phyloP scores from a whole-genome alignment of 495 filamentous ascomycete genomes.

The Terfezia claveryi region DNA sequence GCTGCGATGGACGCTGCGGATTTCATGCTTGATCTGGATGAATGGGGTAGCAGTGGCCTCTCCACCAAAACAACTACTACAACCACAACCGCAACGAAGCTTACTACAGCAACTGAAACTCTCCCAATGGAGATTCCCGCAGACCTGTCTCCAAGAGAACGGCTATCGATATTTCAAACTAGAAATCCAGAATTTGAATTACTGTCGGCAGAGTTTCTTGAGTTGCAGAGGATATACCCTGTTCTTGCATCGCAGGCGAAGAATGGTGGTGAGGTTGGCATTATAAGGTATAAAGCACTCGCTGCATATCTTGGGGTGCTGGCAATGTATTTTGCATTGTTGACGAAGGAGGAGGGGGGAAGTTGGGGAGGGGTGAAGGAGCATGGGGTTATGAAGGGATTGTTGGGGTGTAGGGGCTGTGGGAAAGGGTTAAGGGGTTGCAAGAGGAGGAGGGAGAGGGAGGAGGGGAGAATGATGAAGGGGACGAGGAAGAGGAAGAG shows the following conservation, averaged over 20 bases:
- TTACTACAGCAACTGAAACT: constrained; percentile 47
- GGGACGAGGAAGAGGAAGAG: constrained; percentile 18
- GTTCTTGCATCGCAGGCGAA: constrained; percentile 27
- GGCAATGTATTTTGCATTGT: constrained; percentile 79
- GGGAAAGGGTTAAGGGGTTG: constrained; percentile 50
- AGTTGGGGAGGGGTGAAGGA: constrained; percentile 40
- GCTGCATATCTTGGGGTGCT: constrained; percentile 67
- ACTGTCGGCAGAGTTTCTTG: constrained; percentile 55
- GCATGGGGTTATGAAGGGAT: constrained; percentile 67
- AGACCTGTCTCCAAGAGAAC: constrained; percentile 53
- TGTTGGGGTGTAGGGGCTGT: constrained; percentile 62
- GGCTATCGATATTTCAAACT: constrained; percentile 48
- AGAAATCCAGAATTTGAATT: constrained; percentile 84
- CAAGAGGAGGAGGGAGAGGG: constrained; percentile 18
- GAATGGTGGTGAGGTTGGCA: constrained; percentile 25
- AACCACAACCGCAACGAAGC: constrained; percentile 23
- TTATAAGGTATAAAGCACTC: constrained; percentile 51
- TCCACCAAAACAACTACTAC: constrained; percentile 22
- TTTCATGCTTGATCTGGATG: constrained; percentile 73
- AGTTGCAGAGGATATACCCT: constrained; percentile 43
- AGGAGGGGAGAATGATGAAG: constrained; percentile 8
- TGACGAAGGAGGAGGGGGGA: constrained; percentile 38
- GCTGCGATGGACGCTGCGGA: constrained; percentile 69
- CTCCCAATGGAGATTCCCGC: constrained; percentile 61
- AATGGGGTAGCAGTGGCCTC: constrained; percentile 38